phyloP scores from a whole-genome alignment of 257 asterid genomes.

The Echites panduratus region DNA sequence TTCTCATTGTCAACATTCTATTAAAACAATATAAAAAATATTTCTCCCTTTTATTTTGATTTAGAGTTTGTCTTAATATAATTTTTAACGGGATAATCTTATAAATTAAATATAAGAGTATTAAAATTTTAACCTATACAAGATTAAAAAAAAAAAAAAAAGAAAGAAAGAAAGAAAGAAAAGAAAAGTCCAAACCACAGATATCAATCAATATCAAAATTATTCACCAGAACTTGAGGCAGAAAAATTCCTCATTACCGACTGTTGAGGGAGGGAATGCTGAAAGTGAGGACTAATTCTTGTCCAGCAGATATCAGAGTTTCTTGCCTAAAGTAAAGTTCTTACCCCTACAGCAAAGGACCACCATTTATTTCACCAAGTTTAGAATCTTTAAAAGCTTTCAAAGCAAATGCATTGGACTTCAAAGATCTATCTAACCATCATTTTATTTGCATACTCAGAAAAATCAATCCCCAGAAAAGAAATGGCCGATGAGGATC shows the following conservation, averaged over 20 bases:
- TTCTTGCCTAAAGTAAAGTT: not conserved
- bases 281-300: not conserved
- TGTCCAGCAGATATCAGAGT: not conserved
- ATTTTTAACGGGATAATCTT: too few species aligned
- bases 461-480: slow-evolving; percentile 2
- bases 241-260: not conserved
- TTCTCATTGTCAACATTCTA: too few species aligned
- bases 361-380: slow-evolving; percentile 24
- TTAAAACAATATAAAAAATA: too few species aligned
- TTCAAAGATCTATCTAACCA: not conserved
- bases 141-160: too few species aligned
- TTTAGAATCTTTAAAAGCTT: slow-evolving; percentile 23
- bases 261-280: too few species aligned
- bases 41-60: too few species aligned
- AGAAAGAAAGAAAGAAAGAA: too few species aligned
- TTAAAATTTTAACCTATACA: too few species aligned
- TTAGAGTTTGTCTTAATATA: too few species aligned
- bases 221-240: not conserved
- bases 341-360: slow-evolving; percentile 27
- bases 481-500: slow-evolving; percentile 51
- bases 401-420: not conserved
- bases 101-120: too few species aligned
- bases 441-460: not conserved
- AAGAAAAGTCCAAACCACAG: too few species aligned
- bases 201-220: not conserved